Evolutionary conservation across 805 yeast species (phyloP).

Genomic region (Metschnikowia hibisci): DNA sequence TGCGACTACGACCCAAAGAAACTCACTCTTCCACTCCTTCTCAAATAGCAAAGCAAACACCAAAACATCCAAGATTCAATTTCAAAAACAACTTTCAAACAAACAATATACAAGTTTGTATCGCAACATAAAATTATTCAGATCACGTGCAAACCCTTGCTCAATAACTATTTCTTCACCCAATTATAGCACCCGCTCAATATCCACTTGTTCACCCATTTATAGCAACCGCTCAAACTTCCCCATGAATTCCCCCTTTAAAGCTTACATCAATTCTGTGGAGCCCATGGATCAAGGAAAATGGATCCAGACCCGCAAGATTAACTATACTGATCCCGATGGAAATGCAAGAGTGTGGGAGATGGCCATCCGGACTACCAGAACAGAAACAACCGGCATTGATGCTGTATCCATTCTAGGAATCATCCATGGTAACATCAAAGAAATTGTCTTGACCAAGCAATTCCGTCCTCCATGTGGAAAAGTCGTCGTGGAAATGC

Average conservation of each 20-base stretch:
- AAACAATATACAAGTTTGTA: too few relatives aligned
- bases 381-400: conserved; percentile 52
- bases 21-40: too few relatives aligned
- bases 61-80: too few relatives aligned
- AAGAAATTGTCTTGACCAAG: conserved; percentile 59
- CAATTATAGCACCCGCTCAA: neutral
- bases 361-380: conserved; percentile 76
- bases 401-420: conserved; percentile 95
- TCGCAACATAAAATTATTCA: too few relatives aligned
- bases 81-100: too few relatives aligned
- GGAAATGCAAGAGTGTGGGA: conserved; percentile 82
- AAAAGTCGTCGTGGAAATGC: conserved; percentile 87
- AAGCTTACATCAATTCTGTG: conserved; percentile 29
- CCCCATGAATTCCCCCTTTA: conserved; percentile 29
- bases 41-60: too few relatives aligned
- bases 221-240: neutral
- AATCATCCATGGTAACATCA: conserved; percentile 47
- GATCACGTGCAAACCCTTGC: too few relatives aligned
- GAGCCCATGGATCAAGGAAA: conserved; percentile 38
- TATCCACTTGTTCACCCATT: neutral
- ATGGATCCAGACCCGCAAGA: conserved; percentile 53
- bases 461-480: conserved; percentile 92
- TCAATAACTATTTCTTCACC: too few relatives aligned
- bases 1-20: too few relatives aligned
- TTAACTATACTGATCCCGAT: conserved; percentile 67